These are phyloP conservation scores for Aspergillus sclerotioniger DNA, from an alignment of 495 filamentous ascomycete genomes.

Conservation along the genomic window DNA sequence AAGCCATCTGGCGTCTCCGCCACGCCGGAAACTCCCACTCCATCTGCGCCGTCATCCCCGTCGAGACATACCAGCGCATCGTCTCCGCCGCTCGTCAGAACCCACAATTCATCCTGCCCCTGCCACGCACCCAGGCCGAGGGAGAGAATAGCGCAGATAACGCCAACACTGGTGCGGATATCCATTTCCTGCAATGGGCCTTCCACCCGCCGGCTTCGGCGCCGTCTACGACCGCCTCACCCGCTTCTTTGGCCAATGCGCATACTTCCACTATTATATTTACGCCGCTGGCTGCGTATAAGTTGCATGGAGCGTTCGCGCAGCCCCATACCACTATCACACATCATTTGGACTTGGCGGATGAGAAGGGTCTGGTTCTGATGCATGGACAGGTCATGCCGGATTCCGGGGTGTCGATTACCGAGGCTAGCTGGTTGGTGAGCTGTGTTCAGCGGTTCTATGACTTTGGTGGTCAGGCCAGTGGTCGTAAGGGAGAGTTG, in stretches of 20 bases:
- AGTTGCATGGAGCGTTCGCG: constrained; percentile 83
- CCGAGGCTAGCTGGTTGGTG: constrained; percentile 84
- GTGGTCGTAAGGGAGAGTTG: constrained; percentile 56
- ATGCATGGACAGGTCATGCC: constrained; percentile 78
- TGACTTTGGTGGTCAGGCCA: constrained; percentile 56
- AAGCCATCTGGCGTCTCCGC: constrained; percentile 87
- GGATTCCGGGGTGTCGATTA: constrained; percentile 70
- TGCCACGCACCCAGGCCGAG: constrained; percentile 58
- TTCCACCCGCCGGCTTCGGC: constrained; percentile 83
- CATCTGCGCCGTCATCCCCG: constrained; percentile 77
- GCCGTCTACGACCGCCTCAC: constrained; percentile 42
- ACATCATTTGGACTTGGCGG: constrained; percentile 77
- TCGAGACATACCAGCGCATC: constrained; percentile 67
- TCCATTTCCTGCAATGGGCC: constrained; percentile 60
- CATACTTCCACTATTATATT: constrained; percentile 82
- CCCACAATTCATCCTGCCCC: constrained; percentile 88
- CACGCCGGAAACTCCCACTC: constrained; percentile 67
- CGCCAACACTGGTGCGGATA: constrained; percentile 35
- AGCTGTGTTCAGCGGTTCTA: constrained; percentile 97
- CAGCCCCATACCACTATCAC: constrained; percentile 91
- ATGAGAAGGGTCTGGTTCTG: constrained; percentile 72
- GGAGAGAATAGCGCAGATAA: constrained; percentile 30
- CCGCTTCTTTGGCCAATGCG: constrained; percentile 38
- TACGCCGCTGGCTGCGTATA: constrained; percentile 88
- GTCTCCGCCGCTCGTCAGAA: constrained; percentile 62